These are phyloP conservation scores for Flaveria robusta DNA, from an alignment of 129 eudicot genomes.

Conservation along the genomic window DNA sequence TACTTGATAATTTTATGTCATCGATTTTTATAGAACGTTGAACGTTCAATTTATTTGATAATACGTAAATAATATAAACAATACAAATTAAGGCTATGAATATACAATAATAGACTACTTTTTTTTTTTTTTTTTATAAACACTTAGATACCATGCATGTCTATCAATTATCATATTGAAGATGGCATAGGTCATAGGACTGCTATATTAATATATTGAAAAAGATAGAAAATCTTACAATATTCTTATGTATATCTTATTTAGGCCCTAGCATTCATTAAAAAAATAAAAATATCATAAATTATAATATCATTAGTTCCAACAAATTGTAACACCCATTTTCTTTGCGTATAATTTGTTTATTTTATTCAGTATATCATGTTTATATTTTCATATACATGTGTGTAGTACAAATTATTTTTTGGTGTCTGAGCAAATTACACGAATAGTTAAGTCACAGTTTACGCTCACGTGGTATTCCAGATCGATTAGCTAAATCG, in stretches of 20 bases:
- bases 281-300: too few species aligned
- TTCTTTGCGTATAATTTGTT: too few species aligned
- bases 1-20: not conserved
- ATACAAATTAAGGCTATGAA: not conserved
- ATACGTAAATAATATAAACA: not conserved
- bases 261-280: not conserved
- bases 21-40: not conserved
- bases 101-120: not conserved
- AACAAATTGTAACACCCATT: too few species aligned
- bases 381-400: too few species aligned
- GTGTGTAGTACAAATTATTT: too few species aligned
- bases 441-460: too few species aligned
- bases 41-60: not conserved
- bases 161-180: not conserved
- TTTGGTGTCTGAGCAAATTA: too few species aligned
- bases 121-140: not conserved
- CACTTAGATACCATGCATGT: not conserved
- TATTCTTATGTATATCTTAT: not conserved
- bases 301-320: too few species aligned
- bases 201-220: not conserved
- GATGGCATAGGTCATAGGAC: conserved; percentile 14
- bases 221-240: not conserved
- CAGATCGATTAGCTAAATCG: too few species aligned
- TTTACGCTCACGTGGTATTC: too few species aligned
- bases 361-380: too few species aligned